These are phyloP conservation scores for Rubia balearica DNA, from an alignment of 305 asterid species.

Conservation along the genomic window DNA sequence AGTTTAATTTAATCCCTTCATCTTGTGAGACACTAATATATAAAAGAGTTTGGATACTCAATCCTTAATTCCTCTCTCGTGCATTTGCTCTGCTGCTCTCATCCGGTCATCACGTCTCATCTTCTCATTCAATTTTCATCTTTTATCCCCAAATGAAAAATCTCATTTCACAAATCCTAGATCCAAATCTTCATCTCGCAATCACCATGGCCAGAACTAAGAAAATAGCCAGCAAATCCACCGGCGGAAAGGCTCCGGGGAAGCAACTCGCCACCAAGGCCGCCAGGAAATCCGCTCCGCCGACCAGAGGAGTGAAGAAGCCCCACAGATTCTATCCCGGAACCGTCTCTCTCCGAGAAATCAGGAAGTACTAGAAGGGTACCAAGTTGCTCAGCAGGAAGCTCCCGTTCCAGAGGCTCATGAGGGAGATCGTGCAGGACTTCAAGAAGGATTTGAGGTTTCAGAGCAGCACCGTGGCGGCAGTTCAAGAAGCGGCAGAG, in stretches of 20 bases:
- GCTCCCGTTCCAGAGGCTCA: conserved; percentile 2
- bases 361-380: not conserved
- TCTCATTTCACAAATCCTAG: too few relatives aligned
- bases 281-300: not conserved
- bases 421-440: not conserved
- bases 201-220: not conserved
- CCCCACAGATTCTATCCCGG: not conserved
- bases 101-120: too few relatives aligned
- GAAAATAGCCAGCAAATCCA: not conserved
- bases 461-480: not conserved
- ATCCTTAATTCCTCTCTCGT: too few relatives aligned
- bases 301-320: not conserved
- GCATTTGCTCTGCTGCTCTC: too few relatives aligned
- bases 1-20: too few relatives aligned
- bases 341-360: not conserved
- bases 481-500: not conserved
- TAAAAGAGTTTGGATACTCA: too few relatives aligned
- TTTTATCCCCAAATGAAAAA: too few relatives aligned
- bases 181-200: not conserved
- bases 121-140: too few relatives aligned
- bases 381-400: not conserved
- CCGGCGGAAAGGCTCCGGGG: not conserved
- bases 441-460: not conserved
- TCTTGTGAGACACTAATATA: too few relatives aligned
- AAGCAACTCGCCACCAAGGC: not conserved